Conservation (phyloP, 2,329 filamentous ascomycete genomes). For the Coniella lustricola region DNA sequence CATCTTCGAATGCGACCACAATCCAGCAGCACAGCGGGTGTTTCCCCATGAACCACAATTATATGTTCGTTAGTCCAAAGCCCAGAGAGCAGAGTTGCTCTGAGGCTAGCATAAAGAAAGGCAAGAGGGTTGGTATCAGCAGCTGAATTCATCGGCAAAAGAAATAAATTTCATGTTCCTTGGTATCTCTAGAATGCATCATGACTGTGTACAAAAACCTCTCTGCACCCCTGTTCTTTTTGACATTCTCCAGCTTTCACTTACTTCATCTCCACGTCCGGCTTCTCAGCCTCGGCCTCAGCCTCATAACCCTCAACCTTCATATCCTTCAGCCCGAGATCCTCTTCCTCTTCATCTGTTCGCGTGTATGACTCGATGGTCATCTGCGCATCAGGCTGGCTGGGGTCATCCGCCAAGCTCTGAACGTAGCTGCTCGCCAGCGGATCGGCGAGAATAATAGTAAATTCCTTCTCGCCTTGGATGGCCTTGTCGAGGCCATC, state of each 20-base stretch:
- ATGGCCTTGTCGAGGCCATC: slow-evolving; percentile 68
- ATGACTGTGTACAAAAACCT: not conserved
- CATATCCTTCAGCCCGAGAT: slow-evolving; percentile 86
- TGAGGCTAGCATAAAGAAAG: too few relatives aligned
- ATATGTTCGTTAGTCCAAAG: too few relatives aligned
- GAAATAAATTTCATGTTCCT: not conserved
- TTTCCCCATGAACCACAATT: too few relatives aligned
- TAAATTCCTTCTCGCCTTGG: slow-evolving; percentile 71
- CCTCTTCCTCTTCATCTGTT: slow-evolving; percentile 88
- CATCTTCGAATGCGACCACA: too few relatives aligned
- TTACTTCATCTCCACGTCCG: slow-evolving; percentile 14
- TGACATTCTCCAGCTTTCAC: not conserved
- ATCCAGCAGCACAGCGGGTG: too few relatives aligned
- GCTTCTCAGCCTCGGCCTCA: slow-evolving; percentile 24
- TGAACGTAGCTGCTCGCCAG: slow-evolving; percentile 92
- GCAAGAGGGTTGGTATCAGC: too few relatives aligned
- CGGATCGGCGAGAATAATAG: slow-evolving; percentile 77
- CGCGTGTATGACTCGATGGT: slow-evolving; percentile 74
- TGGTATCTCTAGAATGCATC: slow-evolving; percentile 14
- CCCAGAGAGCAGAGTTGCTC: too few relatives aligned
- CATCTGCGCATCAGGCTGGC: slow-evolving; percentile 68
- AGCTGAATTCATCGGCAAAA: too few relatives aligned
- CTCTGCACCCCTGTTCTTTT: not conserved
- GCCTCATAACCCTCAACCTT: slow-evolving; percentile 77
- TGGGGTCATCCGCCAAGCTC: slow-evolving; percentile 70